Evolutionary conservation across 2,329 filamentous ascomycete species (phyloP).

Genomic region (Fusarium compactum): DNA sequence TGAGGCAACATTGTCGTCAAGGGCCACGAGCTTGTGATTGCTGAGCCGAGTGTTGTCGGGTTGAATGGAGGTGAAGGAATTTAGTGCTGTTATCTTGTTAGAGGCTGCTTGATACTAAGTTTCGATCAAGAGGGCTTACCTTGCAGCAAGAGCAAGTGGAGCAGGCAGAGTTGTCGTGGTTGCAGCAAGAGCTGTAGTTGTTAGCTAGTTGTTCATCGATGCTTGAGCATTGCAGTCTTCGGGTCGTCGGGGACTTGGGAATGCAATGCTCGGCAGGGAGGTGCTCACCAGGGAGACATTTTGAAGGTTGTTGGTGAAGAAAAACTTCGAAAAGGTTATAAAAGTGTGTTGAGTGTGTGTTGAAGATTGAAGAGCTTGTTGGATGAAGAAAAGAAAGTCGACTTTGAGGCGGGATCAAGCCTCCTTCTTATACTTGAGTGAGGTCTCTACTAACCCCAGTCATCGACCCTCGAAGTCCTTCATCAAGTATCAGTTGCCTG

Average conservation of each 20-base stretch:
- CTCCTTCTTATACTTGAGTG: constrained; percentile 44
- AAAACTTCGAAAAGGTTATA: constrained; percentile 42
- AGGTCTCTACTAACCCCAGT: constrained; percentile 24
- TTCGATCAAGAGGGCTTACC: constrained; percentile 19
- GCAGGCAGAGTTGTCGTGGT: constrained; percentile 42
- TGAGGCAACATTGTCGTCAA: constrained; percentile 24
- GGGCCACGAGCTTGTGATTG: constrained; percentile 13
- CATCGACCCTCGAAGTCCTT: constrained; percentile 8
- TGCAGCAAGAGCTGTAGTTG: constrained; percentile 40
- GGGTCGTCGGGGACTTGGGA: neutral
- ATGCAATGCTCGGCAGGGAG: neutral
- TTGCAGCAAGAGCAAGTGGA: constrained; percentile 45
- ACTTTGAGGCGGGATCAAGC: constrained; percentile 29
- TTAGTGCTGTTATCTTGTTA: constrained; percentile 46
- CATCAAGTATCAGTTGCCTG: constrained; percentile 37
- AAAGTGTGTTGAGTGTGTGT: constrained; percentile 34
- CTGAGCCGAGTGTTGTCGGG: constrained; percentile 28
- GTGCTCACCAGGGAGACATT: constrained; percentile 49
- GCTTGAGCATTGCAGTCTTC: constrained; percentile 1
- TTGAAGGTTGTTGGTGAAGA: constrained; percentile 45
- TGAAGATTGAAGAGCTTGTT: constrained; percentile 39
- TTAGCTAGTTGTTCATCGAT: constrained; percentile 1
- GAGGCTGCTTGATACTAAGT: neutral
- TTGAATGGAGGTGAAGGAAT: constrained; percentile 31
- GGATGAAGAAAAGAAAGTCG: constrained; percentile 41